Evolutionary conservation across 768 basidiomycete species (phyloP).

Genomic region (Serendipita vermifera): DNA sequence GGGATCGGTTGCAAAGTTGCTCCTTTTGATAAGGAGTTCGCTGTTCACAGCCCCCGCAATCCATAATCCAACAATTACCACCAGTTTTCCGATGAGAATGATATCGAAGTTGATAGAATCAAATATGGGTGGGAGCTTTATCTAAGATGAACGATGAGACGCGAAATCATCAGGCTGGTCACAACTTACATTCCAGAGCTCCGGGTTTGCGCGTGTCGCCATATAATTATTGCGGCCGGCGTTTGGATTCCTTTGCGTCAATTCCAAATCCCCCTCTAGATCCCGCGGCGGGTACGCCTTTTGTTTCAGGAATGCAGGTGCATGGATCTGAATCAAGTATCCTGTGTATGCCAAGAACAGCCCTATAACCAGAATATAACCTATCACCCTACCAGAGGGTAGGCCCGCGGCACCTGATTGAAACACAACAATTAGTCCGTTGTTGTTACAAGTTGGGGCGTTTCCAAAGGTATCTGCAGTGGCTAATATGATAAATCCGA

Average conservation of each 20-base stretch:
- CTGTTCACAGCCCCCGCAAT: background rate
- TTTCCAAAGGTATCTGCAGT: constrained; percentile 4
- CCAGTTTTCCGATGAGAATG: background rate
- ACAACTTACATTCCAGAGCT: background rate
- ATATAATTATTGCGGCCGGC: background rate
- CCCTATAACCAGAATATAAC: background rate
- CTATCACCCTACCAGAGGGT: background rate
- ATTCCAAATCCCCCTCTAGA: background rate
- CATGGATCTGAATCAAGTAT: background rate
- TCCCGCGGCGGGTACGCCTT: background rate
- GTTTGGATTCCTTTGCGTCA: background rate
- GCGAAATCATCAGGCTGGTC: background rate
- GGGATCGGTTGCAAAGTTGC: background rate
- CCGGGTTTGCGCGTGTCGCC: background rate
- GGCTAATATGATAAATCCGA: background rate
- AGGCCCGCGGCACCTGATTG: background rate
- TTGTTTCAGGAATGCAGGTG: background rate
- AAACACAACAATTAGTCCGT: background rate
- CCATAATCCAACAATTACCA: background rate
- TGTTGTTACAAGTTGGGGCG: background rate
- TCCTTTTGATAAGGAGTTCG: constrained; percentile 1
- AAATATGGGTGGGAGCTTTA: background rate
- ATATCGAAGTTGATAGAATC: background rate
- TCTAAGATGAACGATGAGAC: background rate
- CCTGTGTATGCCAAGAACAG: background rate